Conservation (phyloP, 805 yeast species). For the Lachancea mirantina region DNA sequence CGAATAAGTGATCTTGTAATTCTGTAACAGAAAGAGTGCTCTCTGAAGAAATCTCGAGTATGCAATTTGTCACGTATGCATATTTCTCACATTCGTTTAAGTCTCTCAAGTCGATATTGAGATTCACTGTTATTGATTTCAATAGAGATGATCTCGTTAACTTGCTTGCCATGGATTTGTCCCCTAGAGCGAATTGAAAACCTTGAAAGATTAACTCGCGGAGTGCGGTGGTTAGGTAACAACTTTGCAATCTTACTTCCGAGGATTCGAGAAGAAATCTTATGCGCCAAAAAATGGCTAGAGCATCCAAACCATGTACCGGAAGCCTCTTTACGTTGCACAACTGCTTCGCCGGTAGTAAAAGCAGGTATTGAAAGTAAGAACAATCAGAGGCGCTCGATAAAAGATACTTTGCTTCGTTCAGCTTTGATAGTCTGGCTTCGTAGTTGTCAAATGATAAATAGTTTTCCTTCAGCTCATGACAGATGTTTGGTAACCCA, state of each 20-base stretch:
- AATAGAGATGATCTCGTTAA: conserved; percentile 27
- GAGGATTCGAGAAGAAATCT: conserved; percentile 24
- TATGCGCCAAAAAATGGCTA: conserved; percentile 39
- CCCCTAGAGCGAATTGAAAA: conserved; percentile 34
- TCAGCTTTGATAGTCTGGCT: conserved; percentile 7
- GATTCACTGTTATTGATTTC: conserved; percentile 17
- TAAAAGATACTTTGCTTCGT: conserved; percentile 15
- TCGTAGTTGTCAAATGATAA: conserved; percentile 20
- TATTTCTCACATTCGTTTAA: conserved; percentile 18
- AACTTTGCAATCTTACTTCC: conserved; percentile 13
- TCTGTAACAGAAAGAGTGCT: conserved; percentile 11
- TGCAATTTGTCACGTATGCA: conserved; percentile 25
- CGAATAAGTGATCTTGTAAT: conserved; percentile 7
- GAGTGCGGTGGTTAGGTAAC: conserved; percentile 20
- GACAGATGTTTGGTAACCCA: conserved; percentile 9
- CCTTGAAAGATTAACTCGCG: conserved; percentile 37
- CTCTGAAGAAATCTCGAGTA: conserved; percentile 35
- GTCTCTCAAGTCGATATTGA: conserved; percentile 1
- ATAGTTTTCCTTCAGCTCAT: conserved; percentile 10
- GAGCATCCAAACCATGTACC: conserved; percentile 40
- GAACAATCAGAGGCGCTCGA: conserved; percentile 17
- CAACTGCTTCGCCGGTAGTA: conserved; percentile 28
- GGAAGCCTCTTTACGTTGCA: conserved; percentile 33
- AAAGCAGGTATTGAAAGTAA: conserved; percentile 32
- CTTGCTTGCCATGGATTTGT: conserved; percentile 3